phyloP scores from a whole-genome alignment of 1,284 basidiomycete genomes.

The Cutaneotrichosporon dermatis region DNA sequence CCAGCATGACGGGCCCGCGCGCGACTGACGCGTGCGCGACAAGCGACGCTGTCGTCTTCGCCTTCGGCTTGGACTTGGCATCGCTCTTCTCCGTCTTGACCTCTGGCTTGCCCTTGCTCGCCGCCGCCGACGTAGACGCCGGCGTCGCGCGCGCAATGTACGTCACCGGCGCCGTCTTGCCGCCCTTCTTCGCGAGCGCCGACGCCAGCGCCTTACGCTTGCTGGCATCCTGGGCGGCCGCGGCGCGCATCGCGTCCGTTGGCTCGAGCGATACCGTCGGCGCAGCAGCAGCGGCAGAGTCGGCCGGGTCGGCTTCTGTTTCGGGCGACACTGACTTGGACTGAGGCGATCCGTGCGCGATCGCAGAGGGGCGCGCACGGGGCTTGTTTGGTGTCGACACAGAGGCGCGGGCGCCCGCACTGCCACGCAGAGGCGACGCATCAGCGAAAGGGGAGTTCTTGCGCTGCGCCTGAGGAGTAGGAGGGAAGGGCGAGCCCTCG shows the following conservation, averaged over 20 bases:
- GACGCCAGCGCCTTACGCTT: background rate
- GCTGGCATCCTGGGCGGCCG: constrained; percentile 2
- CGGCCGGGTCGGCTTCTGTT: background rate
- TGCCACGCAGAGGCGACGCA: no score
- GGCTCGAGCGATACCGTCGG: constrained; percentile 10
- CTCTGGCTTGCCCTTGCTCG: no score
- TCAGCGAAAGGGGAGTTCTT: no score
- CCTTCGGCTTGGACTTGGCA: no score
- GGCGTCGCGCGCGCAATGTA: constrained; percentile 1
- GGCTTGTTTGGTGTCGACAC: constrained; percentile 2
- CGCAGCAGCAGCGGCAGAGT: background rate
- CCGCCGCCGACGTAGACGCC: background rate
- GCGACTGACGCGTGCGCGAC: constrained; percentile 19
- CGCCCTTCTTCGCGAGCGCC: background rate
- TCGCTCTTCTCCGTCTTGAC: no score
- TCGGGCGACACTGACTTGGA: background rate
- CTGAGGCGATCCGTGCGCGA: constrained; percentile 1
- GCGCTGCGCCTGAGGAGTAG: background rate
- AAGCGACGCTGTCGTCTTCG: constrained; percentile 3
- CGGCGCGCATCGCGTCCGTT: constrained; percentile 9
- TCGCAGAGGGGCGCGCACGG: background rate
- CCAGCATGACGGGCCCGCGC: constrained; percentile 16
- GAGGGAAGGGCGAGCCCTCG: constrained; percentile 5
- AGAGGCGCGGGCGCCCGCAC: background rate
- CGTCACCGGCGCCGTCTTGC: constrained; percentile 6